Percentiles rank a stretch among this genome's conserved stretches.
phyloP scores from a whole-genome alignment of 192 early-diverging fungal genomes.

The Backusella psychrophila region DNA sequence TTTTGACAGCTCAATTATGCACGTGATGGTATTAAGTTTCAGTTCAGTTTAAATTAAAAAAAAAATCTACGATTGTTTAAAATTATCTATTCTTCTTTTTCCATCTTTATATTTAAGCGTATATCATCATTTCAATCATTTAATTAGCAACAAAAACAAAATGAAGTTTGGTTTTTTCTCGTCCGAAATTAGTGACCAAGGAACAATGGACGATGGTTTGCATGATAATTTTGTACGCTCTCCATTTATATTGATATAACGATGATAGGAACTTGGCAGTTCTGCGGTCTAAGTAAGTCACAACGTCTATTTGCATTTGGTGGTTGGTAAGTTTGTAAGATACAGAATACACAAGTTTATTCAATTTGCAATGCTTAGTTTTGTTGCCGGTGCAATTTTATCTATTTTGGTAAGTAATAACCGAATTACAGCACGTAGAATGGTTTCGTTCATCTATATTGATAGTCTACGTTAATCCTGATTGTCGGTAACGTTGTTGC shows the following conservation, averaged over 20 bases:
- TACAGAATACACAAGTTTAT: too few relatives aligned
- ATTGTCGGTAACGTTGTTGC: slow-evolving; percentile 55
- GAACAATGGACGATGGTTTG: slow-evolving; percentile 51
- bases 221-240: neutral
- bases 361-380: slow-evolving; percentile 51
- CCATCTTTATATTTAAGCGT: neutral
- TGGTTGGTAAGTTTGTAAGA: slow-evolving; percentile 41
- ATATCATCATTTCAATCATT: neutral
- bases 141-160: neutral
- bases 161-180: slow-evolving; percentile 39
- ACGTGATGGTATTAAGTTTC: neutral
- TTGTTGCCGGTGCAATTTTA: slow-evolving; percentile 78
- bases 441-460: neutral
- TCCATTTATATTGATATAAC: neutral
- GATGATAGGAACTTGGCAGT: slow-evolving; percentile 29
- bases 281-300: slow-evolving; percentile 52
- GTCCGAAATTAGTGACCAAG: slow-evolving; percentile 36
- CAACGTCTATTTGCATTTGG: slow-evolving; percentile 82
- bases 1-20: neutral
- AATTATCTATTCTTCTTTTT: neutral
- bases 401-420: slow-evolving; percentile 60
- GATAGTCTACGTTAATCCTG: slow-evolving; percentile 60
- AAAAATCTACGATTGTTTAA: too few relatives aligned
- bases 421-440: neutral
- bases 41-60: too few relatives aligned